Evolutionary conservation across 352 stramenopile genomes (phyloP).

Genomic region (Phytophthora sojae): DNA sequence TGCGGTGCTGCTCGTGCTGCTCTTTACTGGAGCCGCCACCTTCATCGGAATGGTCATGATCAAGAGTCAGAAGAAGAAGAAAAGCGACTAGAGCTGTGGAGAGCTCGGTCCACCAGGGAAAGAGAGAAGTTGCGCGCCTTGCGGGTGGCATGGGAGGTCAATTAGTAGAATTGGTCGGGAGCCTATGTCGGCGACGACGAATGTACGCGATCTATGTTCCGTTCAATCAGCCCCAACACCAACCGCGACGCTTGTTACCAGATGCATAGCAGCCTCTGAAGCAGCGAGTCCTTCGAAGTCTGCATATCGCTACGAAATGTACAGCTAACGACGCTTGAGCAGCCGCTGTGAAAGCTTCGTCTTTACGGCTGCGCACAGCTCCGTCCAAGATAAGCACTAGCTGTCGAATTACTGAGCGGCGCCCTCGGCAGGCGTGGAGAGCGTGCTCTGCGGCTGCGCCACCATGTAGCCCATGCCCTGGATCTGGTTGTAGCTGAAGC

Average conservation of each 20-base stretch:
- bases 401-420: slow-evolving; percentile 53
- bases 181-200: slow-evolving; percentile 14
- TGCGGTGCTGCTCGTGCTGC: slow-evolving; percentile 82
- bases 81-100: slow-evolving; percentile 39
- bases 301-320: slow-evolving; percentile 25
- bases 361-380: slow-evolving; percentile 1
- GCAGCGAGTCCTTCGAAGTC: slow-evolving; percentile 5
- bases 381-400: slow-evolving; percentile 10
- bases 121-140: not conserved
- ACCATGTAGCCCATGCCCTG: slow-evolving; percentile 87
- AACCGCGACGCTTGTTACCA: slow-evolving; percentile 21
- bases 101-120: not conserved
- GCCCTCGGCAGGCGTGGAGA: slow-evolving; percentile 46
- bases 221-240: slow-evolving; percentile 13
- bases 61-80: slow-evolving; percentile 85
- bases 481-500: slow-evolving; percentile 87
- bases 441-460: slow-evolving; percentile 71
- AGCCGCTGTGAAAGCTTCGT: slow-evolving; percentile 2
- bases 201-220: slow-evolving; percentile 34
- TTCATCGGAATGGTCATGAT: slow-evolving; percentile 93
- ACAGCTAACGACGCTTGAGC: slow-evolving; percentile 22
- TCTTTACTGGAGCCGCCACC: slow-evolving; percentile 84
- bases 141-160: slow-evolving; percentile 6
- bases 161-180: slow-evolving; percentile 19
- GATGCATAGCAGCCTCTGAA: slow-evolving; percentile 17